Evolutionary conservation across 805 yeast species (phyloP).

Genomic region (Wickerhamia fluorescens): DNA sequence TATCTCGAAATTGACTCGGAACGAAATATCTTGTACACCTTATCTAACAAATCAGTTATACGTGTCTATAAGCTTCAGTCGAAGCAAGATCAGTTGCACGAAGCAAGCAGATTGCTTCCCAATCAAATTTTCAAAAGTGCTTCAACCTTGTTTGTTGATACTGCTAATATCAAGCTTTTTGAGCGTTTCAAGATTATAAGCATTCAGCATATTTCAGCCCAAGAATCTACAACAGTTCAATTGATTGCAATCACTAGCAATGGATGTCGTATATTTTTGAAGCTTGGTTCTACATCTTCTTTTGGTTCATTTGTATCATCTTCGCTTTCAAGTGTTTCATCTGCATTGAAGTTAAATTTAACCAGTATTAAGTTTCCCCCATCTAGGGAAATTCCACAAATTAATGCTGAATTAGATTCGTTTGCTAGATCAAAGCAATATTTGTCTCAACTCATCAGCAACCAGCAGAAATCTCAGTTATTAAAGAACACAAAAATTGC

Average conservation of each 20-base stretch:
- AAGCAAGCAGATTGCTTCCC: conserved; percentile 34
- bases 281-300: conserved; percentile 17
- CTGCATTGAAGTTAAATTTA: conserved; percentile 25
- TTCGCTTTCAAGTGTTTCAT: conserved; percentile 17
- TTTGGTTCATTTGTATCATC: conserved; percentile 11
- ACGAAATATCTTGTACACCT: conserved; percentile 69
- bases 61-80: conserved; percentile 61
- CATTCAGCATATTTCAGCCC: conserved; percentile 51
- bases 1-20: conserved; percentile 71
- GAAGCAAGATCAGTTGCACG: conserved; percentile 33
- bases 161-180: conserved; percentile 45
- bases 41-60: conserved; percentile 75
- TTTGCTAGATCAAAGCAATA: conserved; percentile 36
- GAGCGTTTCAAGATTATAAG: conserved; percentile 51
- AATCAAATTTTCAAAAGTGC: conserved; percentile 41
- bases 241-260: conserved; percentile 72
- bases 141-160: conserved; percentile 47
- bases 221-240: conserved; percentile 63
- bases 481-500: conserved; percentile 52
- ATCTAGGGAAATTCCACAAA: conserved; percentile 36
- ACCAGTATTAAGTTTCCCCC: conserved; percentile 61
- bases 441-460: conserved; percentile 29
- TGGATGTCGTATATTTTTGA: conserved; percentile 73
- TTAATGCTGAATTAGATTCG: conserved; percentile 35
- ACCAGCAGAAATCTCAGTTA: conserved; percentile 47